Base-by-base conservation (phyloP, 1,284 basidiomycete genomes). In the Apiotrichum sp. region DNA sequence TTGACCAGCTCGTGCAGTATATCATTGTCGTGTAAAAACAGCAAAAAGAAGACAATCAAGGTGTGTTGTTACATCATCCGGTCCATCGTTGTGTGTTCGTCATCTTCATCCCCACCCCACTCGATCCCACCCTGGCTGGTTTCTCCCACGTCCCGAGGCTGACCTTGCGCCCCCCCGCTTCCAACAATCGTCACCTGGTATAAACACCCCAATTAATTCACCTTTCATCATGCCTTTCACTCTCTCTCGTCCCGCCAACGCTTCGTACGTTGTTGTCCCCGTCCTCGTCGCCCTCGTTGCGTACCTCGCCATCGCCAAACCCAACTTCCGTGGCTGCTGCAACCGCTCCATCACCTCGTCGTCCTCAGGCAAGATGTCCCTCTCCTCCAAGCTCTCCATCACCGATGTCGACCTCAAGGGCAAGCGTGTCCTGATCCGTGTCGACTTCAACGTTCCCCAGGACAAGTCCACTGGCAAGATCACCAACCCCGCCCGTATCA, bases 401-500 rank as follows among this genome's bases (percentile, higher is more conserved):
- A 89, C 86, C 65, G 95, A 98, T 79, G 81, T 93, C 73, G 84
- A 88, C 69, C 86, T 98, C 80, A 85, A 85, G 71, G 88, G 81
- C 74, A 74, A 77, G 67, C 88, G 89, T 65, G 93, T 98, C 71
- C 86, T 97, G 69, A 91, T 96, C 74, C 88, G 92, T 64, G 90
- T 98, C 68, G 96, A 98, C 83, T 98, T 98, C 81, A 98, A 98
- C 79, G 95, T 98, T 65, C 95, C 95, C 65, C 70, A 71, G 65
- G 79, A 80, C 68, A 80, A 80, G 79, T 82, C 86, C 71, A 86
- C 86, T 55, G 86, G 86, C 76, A 53, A 55, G 56, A 95, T 98
- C 81, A 96, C 95, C 54, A 98, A 98, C 81, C 88, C 92, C 65
- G 91, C 92, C 58, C 89, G 95, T 77, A 96, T 98, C 78, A 87